A percentile compares a stretch with the other conserved stretches of the same genome.
Conservation (phyloP, 371 early-diverging fungal species). For the Haplosporangium sp. region DNA sequence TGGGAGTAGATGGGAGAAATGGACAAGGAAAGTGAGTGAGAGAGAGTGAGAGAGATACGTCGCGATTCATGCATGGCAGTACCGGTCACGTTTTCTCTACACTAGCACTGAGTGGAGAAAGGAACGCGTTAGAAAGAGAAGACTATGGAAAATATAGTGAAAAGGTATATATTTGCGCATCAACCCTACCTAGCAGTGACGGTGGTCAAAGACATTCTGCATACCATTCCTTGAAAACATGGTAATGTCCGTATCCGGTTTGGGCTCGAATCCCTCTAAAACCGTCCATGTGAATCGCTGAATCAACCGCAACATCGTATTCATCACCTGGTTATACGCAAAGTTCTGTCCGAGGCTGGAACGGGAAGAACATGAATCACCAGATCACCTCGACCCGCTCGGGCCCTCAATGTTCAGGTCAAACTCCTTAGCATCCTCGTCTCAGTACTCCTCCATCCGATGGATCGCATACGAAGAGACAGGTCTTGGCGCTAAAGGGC, state of each 20-base stretch:
- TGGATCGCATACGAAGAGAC: conserved; percentile 59
- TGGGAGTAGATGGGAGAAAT: not conserved
- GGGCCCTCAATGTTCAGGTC: conserved; percentile 69
- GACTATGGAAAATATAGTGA: too few species aligned
- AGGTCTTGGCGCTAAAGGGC: conserved; percentile 51
- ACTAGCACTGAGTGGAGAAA: too few species aligned
- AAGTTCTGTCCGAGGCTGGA: conserved; percentile 55
- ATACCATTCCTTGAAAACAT: conserved; percentile 53
- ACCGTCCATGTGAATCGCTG: conserved; percentile 44
- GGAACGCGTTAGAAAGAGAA: too few species aligned
- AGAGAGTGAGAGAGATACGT: too few species aligned
- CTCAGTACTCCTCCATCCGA: conserved; percentile 66
- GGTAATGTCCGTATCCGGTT: conserved; percentile 50
- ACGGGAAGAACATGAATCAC: conserved; percentile 54
- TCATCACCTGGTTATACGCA: conserved; percentile 52
- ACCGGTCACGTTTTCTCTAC: too few species aligned
- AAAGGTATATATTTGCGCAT: too few species aligned
- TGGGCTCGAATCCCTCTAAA: conserved; percentile 42
- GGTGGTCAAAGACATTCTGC: conserved; percentile 43
- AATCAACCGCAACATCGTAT: conserved; percentile 36
- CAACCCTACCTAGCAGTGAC: conserved; percentile 10
- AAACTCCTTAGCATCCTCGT: conserved; percentile 70
- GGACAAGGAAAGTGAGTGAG: too few species aligned
- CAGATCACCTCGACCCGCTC: conserved; percentile 47
- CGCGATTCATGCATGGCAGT: too few species aligned